Percentiles rank a stretch among this genome's conserved stretches.
Evolutionary conservation across 2,329 filamentous ascomycete species (phyloP).

Genomic region (Ceratocystis destructans): DNA sequence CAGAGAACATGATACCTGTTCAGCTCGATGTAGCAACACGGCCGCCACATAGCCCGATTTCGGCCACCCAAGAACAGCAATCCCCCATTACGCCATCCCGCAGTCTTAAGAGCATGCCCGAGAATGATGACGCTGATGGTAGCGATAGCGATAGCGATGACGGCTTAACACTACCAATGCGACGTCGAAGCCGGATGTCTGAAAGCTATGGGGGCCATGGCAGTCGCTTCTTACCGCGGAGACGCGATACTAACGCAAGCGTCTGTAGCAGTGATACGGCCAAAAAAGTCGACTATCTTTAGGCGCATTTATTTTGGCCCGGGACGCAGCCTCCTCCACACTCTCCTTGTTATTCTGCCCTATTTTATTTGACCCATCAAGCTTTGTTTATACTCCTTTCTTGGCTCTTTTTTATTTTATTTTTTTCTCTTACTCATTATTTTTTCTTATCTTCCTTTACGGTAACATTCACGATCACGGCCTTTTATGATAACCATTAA

Average conservation of each 20-base stretch:
- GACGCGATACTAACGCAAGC: constrained; percentile 19
- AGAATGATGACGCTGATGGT: constrained; percentile 18
- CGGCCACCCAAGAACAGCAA: constrained; percentile 1
- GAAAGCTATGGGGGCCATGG: constrained; percentile 8
- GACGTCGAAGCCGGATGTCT: constrained; percentile 14
- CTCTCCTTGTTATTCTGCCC: not conserved
- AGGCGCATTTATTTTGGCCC: no score
- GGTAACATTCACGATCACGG: constrained; percentile 9
- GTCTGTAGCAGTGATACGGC: constrained; percentile 19
- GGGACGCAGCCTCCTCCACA: not conserved
- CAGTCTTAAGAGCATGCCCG: constrained; percentile 2
- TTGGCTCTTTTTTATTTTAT: not conserved
- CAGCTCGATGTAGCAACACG: constrained; percentile 21
- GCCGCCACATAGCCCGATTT: constrained; percentile 9
- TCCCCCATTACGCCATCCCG: not conserved
- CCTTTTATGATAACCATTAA: constrained; percentile 6
- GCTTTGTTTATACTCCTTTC: constrained; percentile 1
- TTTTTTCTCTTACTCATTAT: not conserved
- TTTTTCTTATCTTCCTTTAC: constrained; percentile 5
- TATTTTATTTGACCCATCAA: not conserved
- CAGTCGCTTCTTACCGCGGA: constrained; percentile 13
- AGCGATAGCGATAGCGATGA: constrained; percentile 21
- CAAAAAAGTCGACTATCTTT: constrained; percentile 17
- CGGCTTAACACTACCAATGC: constrained; percentile 19
- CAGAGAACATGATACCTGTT: constrained; percentile 23